phyloP scores from a whole-genome alignment of 306 rosid species.

The Dalbergia cultrata region DNA sequence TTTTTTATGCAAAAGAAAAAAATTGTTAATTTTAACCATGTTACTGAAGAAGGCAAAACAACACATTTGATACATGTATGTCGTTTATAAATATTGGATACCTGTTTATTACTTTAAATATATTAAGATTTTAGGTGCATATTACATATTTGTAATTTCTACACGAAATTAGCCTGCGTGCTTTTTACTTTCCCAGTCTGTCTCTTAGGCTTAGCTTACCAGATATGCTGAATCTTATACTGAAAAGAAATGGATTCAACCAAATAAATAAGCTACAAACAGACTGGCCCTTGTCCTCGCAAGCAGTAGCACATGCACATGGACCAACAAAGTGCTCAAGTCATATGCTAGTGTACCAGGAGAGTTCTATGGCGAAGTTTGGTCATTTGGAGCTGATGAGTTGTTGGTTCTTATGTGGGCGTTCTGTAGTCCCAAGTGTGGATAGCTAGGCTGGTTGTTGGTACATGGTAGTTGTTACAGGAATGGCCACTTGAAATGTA shows the following conservation, averaged over 20 bases:
- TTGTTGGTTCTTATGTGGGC: background rate
- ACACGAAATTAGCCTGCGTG: too few species aligned
- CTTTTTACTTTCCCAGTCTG: too few species aligned
- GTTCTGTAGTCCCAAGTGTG: background rate
- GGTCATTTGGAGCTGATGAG: constrained; percentile 3
- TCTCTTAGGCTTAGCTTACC: too few species aligned
- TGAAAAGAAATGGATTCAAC: too few species aligned
- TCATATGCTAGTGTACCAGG: background rate
- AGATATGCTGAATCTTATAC: too few species aligned
- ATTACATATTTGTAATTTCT: too few species aligned
- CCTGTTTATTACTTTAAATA: too few species aligned
- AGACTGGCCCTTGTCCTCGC: too few species aligned
- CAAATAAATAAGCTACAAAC: too few species aligned
- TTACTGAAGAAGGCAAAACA: constrained; percentile 12
- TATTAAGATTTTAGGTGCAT: too few species aligned
- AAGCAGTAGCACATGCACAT: too few species aligned
- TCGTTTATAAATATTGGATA: too few species aligned
- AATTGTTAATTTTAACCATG: background rate
- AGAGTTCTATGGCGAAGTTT: background rate
- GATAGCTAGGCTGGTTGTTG: background rate
- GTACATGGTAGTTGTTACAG: background rate
- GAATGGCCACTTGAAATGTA: constrained; percentile 12
- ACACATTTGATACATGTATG: background rate
- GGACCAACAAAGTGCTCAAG: background rate
- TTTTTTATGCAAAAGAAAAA: background rate